Percentiles rank a stretch among this genome's conserved stretches.
Conservation (phyloP, 2,329 filamentous ascomycete genomes). For the Penicillium thymicola region DNA sequence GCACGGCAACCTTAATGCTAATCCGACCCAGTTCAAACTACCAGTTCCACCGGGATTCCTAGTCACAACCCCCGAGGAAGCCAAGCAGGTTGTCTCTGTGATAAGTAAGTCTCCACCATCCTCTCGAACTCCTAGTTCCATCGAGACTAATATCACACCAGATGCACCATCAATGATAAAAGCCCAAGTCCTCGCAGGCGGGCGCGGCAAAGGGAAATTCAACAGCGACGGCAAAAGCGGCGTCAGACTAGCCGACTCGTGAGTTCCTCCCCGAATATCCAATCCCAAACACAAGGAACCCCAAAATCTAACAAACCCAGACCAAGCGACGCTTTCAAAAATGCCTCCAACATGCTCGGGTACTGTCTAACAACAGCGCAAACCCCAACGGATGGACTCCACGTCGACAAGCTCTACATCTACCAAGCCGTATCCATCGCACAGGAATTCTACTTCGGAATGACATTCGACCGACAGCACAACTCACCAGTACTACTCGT, state of each 20-base stretch:
- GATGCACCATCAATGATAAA: slow-evolving; percentile 31
- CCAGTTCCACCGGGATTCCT: slow-evolving; percentile 28
- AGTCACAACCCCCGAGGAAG: slow-evolving; percentile 22
- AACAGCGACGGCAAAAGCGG: slow-evolving; percentile 30
- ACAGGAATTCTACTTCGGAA: slow-evolving; percentile 42
- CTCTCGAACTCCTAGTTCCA: background rate
- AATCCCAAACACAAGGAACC: background rate
- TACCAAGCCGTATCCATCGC: slow-evolving; percentile 31
- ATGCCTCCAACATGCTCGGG: slow-evolving; percentile 30
- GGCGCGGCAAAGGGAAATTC: slow-evolving; percentile 31
- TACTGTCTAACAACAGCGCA: slow-evolving; percentile 30
- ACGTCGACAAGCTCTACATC: slow-evolving; percentile 38
- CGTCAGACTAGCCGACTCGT: slow-evolving; percentile 28
- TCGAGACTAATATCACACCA: background rate
- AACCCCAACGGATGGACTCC: slow-evolving; percentile 25
- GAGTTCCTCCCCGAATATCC: background rate
- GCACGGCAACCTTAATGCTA: background rate
- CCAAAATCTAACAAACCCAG: slow-evolving; percentile 8
- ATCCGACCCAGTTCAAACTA: slow-evolving; percentile 21
- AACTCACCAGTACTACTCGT: slow-evolving; percentile 40
- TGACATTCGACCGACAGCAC: slow-evolving; percentile 46
- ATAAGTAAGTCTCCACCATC: slow-evolving; percentile 18
- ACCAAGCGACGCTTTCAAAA: slow-evolving; percentile 25
- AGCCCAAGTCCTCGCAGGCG: slow-evolving; percentile 33
- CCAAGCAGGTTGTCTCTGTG: slow-evolving; percentile 22